Percentiles rank a stretch among this genome's conserved stretches.
Conservation (phyloP, 1,284 basidiomycete genomes). For the Vanrija sp. region DNA sequence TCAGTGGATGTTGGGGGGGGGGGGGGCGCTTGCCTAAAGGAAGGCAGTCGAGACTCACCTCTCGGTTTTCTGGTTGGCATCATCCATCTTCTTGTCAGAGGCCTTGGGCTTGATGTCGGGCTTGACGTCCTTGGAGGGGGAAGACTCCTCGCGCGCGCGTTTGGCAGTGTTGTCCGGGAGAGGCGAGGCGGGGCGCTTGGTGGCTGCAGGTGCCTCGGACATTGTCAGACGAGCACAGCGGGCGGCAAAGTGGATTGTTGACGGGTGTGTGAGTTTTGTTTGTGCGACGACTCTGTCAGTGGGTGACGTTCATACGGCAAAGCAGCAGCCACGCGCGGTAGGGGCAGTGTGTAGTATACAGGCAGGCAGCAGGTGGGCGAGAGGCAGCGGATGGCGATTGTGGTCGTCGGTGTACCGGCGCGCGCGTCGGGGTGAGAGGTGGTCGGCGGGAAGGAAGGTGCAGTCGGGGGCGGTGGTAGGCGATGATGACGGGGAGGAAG, state of each 20-base stretch:
- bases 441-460: background rate
- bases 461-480: background rate
- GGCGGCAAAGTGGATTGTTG: background rate
- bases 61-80: constrained; percentile 27
- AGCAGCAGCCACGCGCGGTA: background rate
- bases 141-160: constrained; percentile 25
- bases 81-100: constrained; percentile 38
- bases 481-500: background rate
- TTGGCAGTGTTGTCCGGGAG: constrained; percentile 24
- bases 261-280: background rate
- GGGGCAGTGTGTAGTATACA: background rate
- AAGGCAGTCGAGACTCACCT: constrained; percentile 25
- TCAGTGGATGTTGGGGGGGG: background rate
- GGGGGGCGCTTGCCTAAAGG: background rate
- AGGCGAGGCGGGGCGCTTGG: constrained; percentile 36
- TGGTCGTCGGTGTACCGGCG: background rate
- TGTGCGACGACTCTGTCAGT: constrained; percentile 4
- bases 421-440: background rate
- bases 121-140: constrained; percentile 4
- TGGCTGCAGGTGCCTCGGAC: constrained; percentile 25
- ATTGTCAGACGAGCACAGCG: constrained; percentile 4
- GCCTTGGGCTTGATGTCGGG: constrained; percentile 3
- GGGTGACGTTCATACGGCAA: constrained; percentile 1
- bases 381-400: background rate
- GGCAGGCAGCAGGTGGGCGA: background rate